Conservation (phyloP, 441 rosid species). For the Euphorbia schlechtendalii region DNA sequence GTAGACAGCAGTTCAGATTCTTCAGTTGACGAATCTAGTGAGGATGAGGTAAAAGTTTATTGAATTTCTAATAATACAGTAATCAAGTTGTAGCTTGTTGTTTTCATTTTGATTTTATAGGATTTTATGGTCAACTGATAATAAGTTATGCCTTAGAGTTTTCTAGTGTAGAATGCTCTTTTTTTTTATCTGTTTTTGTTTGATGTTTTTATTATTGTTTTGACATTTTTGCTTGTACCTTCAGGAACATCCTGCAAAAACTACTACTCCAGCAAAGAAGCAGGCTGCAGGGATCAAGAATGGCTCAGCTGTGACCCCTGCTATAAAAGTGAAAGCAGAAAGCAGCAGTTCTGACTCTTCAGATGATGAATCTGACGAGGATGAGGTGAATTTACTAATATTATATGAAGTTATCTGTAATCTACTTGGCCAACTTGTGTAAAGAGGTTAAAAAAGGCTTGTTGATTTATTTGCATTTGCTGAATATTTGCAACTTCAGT, state of each 20-base stretch:
- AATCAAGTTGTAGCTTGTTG: too few species aligned
- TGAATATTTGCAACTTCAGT: background rate
- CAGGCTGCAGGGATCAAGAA: conserved; percentile 12
- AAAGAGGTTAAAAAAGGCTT: background rate
- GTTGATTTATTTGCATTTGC: background rate
- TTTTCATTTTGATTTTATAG: too few species aligned
- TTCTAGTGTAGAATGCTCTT: too few species aligned
- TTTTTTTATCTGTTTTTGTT: too few species aligned
- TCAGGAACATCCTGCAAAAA: conserved; percentile 15
- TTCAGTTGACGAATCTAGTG: conserved; percentile 14
- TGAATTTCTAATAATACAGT: background rate
- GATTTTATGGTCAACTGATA: too few species aligned
- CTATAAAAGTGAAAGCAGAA: conserved; percentile 15
- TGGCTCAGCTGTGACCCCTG: conserved; percentile 5
- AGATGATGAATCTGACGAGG: conserved; percentile 15
- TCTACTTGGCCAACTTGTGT: too few species aligned
- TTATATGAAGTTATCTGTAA: too few species aligned
- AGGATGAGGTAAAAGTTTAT: background rate
- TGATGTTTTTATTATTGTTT: background rate
- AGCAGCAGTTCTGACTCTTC: conserved; percentile 16
- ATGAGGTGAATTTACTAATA: conserved; percentile 5
- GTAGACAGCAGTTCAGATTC: conserved; percentile 8
- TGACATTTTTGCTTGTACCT: background rate
- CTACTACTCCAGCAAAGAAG: conserved; percentile 14
- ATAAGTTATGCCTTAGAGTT: too few species aligned